Evolutionary conservation across 2,329 filamentous ascomycete genomes (phyloP), one percentile per base, ranked within the genome.

Genomic region (Ophiostoma triangulosporum): DNA sequence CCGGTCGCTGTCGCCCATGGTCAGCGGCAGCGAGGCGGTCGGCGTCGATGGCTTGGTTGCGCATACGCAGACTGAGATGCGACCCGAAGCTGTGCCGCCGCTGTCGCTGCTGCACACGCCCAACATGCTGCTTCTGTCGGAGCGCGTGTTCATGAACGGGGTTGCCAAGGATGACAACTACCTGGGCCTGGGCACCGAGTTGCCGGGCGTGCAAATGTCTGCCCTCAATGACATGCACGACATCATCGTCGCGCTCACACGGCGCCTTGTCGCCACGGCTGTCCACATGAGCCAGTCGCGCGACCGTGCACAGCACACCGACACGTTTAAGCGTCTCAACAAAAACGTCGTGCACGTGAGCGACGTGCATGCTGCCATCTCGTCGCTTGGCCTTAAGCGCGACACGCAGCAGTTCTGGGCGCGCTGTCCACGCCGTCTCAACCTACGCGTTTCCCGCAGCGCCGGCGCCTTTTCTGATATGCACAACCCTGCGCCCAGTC

Each of bases 181-280:
- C 87, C 71, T 69, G 32, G 72, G 70, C 36, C 61, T 86, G 7
- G 73, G 75, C 20, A 73, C 78, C 27, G 31, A 31, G 54, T 71
- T 71, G 3, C 89, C 89, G 0, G 80, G 84, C 0, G 78, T 95
- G 22, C 81, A 84, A 59, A 77, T 81, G 6, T 89, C 86, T 1
- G 81, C 86, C 0, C 74, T 94, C n/a, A 74, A 78, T 5, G 87
- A 93, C 60, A 83, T 95, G 45, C 75, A 89, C 61, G 77, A 77
- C 8, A 66, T 95, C 2, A 72, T 77, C 0, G 64, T 85, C 1
- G 84, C 77, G 52, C 59, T 93, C 14, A 90, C 86, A 0, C 79
- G 78, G 55, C 76, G 86, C 12, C 68, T 95, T 1, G 71, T 93
- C 12, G 53, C 86, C 48, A 78, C 84, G 0, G 72, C 80, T 0